These are phyloP conservation scores for Pelargonium myrrhifolium DNA, from an alignment of 441 rosid species.

Conservation along the genomic window DNA sequence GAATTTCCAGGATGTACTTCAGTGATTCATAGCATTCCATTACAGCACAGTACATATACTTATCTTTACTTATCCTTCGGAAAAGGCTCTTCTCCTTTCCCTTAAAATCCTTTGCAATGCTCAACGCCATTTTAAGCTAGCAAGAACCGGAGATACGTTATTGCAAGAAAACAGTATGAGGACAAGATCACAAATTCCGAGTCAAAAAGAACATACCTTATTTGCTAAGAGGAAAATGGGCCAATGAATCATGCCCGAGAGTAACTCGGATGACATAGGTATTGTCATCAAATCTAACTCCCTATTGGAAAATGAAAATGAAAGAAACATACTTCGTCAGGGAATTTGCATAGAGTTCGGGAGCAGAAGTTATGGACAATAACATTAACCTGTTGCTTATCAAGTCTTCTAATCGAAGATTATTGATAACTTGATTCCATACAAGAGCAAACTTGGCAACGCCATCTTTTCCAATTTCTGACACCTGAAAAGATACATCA, in stretches of 20 bases:
- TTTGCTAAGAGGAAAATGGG: conserved; percentile 92
- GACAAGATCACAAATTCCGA: conserved; percentile 2
- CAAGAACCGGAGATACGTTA: conserved; percentile 30
- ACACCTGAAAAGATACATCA: conserved; percentile 33
- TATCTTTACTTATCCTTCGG: conserved; percentile 68
- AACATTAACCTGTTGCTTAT: conserved; percentile 70
- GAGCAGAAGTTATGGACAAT: conserved; percentile 15
- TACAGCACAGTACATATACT: conserved; percentile 79
- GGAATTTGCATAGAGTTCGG: not conserved
- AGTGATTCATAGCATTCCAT: conserved; percentile 85
- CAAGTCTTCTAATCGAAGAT: conserved; percentile 78
- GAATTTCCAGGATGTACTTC: conserved; percentile 75
- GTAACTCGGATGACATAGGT: conserved; percentile 62
- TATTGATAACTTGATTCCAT: conserved; percentile 83
- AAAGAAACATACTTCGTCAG: conserved; percentile 11
- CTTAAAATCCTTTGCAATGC: conserved; percentile 70
- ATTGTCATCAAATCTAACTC: conserved; percentile 89
- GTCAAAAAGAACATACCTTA: conserved; percentile 43
- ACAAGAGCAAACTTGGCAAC: conserved; percentile 78
- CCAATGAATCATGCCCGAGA: conserved; percentile 70
- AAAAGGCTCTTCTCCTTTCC: conserved; percentile 66
- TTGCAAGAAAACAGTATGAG: conserved; percentile 20
- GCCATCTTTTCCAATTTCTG: conserved; percentile 41
- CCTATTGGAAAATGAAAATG: conserved; percentile 32
- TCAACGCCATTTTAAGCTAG: conserved; percentile 78